phyloP scores from a whole-genome alignment of 2,329 filamentous ascomycete species.

The Cercospora beticola region DNA sequence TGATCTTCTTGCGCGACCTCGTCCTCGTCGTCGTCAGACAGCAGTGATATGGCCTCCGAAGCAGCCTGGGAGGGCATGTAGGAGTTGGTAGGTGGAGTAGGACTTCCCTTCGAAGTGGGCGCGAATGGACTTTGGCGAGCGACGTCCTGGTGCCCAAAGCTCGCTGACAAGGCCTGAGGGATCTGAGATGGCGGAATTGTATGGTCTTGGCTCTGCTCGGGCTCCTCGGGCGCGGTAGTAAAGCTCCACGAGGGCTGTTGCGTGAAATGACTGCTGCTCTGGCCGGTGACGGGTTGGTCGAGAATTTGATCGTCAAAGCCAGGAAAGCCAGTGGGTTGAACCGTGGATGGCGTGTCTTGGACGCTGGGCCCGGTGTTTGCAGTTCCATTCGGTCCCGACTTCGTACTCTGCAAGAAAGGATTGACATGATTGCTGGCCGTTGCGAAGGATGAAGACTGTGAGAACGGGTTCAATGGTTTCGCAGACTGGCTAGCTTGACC shows the following conservation, averaged over 20 bases:
- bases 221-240: conserved; percentile 6
- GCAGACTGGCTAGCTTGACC: not conserved
- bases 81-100: conserved; percentile 16
- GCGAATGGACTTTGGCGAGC: conserved; percentile 12
- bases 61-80: conserved; percentile 24
- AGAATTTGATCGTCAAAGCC: not conserved
- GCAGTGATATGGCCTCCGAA: conserved; percentile 24
- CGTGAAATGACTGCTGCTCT: not conserved
- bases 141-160: conserved; percentile 22
- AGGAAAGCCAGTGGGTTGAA: not conserved
- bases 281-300: not conserved
- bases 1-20: not conserved
- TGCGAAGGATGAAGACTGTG: conserved; percentile 19
- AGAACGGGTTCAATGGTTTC: conserved; percentile 18
- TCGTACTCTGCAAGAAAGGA: conserved; percentile 19
- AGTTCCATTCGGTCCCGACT: not conserved
- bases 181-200: conserved; percentile 29
- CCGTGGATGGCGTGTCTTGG: not conserved
- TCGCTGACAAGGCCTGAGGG: conserved; percentile 24
- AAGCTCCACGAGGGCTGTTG: conserved; percentile 12
- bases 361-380: not conserved
- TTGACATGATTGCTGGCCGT: conserved; percentile 4
- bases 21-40: conserved; percentile 27
- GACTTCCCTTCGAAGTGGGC: conserved; percentile 4
- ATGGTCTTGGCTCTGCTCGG: conserved; percentile 17